phyloP scores from a whole-genome alignment of 2,329 filamentous ascomycete species.

The Diaporthe destruens region DNA sequence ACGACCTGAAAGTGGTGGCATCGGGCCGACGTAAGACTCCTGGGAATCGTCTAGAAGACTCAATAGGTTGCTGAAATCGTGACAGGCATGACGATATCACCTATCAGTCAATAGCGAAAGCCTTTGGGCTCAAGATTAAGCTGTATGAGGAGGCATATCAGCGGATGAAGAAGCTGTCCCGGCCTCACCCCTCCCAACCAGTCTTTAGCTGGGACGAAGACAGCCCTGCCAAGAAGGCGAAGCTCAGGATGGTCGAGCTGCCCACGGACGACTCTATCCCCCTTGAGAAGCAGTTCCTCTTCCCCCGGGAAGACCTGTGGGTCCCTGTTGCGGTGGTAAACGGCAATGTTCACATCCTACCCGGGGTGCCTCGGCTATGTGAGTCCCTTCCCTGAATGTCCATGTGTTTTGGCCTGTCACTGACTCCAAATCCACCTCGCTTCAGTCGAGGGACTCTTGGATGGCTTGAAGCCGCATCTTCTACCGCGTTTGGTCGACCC shows the following conservation, averaged over 20 bases:
- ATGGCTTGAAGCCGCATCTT: constrained; percentile 79
- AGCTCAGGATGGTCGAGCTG: constrained; percentile 90
- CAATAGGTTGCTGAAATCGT: constrained; percentile 35
- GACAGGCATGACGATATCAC: constrained; percentile 95
- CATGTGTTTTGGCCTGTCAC: not conserved
- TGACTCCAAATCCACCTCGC: not conserved
- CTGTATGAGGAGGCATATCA: constrained; percentile 82
- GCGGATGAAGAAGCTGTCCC: constrained; percentile 86
- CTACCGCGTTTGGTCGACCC: constrained; percentile 80
- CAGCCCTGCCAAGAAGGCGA: constrained; percentile 81
- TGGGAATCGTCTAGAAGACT: not conserved
- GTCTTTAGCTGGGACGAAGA: constrained; percentile 88
- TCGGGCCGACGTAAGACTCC: constrained; percentile 85
- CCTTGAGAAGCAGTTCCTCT: constrained; percentile 79
- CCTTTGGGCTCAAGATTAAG: constrained; percentile 81
- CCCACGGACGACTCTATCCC: constrained; percentile 78
- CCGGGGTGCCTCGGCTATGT: constrained; percentile 88
- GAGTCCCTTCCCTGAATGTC: constrained; percentile 46
- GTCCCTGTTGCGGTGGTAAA: constrained; percentile 91
- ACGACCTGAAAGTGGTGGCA: constrained; percentile 76
- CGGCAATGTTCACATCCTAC: constrained; percentile 92
- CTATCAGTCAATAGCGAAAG: constrained; percentile 92
- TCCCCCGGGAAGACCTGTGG: constrained; percentile 86
- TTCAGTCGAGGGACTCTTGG: constrained; percentile 78
- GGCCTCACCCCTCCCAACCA: constrained; percentile 77